Evolutionary conservation across 768 basidiomycete species (phyloP).

Genomic region (Boletus vinaceobasis): DNA sequence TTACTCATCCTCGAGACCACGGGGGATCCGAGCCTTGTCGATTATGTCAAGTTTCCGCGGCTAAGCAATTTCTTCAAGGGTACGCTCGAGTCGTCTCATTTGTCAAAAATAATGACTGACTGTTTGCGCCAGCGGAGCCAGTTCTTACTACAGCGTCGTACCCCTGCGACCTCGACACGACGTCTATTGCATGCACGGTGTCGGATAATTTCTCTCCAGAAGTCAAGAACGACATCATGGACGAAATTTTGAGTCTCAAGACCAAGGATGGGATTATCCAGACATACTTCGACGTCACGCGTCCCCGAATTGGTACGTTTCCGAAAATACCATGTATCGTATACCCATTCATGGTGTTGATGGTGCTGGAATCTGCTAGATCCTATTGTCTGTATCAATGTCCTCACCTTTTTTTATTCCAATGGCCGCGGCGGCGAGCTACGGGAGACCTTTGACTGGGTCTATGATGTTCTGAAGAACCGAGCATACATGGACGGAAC

Average conservation of each 20-base stretch:
- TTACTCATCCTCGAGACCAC: constrained; percentile 20
- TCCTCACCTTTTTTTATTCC: constrained; percentile 19
- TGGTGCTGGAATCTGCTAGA: background rate
- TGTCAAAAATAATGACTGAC: background rate
- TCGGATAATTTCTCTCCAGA: constrained; percentile 8
- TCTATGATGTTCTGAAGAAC: constrained; percentile 20
- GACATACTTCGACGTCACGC: constrained; percentile 17
- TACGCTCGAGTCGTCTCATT: background rate
- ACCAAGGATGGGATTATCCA: constrained; percentile 20
- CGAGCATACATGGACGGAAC: constrained; percentile 20
- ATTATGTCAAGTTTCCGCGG: constrained; percentile 17
- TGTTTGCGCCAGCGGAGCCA: background rate
- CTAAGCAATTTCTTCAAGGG: constrained; percentile 16
- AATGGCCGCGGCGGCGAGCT: constrained; percentile 19
- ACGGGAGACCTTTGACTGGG: constrained; percentile 19
- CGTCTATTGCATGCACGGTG: constrained; percentile 19
- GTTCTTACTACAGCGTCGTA: constrained; percentile 11
- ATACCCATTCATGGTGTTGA: background rate
- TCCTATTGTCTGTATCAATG: constrained; percentile 18
- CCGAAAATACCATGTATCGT: background rate
- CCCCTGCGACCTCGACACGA: constrained; percentile 17
- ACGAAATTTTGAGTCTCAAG: constrained; percentile 17
- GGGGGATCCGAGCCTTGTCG: constrained; percentile 15
- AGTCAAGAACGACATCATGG: constrained; percentile 21
- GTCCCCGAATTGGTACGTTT: constrained; percentile 21